These are phyloP conservation scores for Ilex asprella DNA, from an alignment of 257 asterid genomes.

Conservation along the genomic window DNA sequence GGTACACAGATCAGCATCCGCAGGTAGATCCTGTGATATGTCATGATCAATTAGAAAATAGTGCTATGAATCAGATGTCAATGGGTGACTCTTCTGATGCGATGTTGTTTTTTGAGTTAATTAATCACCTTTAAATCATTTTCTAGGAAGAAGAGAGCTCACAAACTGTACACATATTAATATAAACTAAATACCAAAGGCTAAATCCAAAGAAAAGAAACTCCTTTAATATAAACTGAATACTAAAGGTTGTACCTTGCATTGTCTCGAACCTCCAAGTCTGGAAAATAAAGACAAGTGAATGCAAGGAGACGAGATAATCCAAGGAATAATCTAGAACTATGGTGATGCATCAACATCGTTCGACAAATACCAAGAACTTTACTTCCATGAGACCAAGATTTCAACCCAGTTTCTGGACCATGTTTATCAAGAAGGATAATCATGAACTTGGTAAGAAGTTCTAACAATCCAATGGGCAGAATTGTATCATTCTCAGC, in stretches of 20 bases:
- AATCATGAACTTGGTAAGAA: conserved; percentile 56
- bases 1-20: conserved; percentile 86
- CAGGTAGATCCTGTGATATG: conserved; percentile 68
- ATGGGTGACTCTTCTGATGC: too few relatives aligned
- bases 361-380: conserved; percentile 82
- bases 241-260: conserved; percentile 54
- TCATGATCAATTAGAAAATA: conserved; percentile 18
- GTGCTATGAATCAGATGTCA: too few relatives aligned
- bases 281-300: conserved; percentile 77
- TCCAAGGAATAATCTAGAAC: conserved; percentile 72
- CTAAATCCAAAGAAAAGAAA: conserved; percentile 3
- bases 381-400: conserved; percentile 85
- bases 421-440: conserved; percentile 77
- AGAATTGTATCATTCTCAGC: conserved; percentile 65
- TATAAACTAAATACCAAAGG: conserved; percentile 5
- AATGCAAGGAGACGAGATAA: conserved; percentile 68
- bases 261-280: conserved; percentile 89
- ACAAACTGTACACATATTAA: neutral
- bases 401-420: conserved; percentile 72
- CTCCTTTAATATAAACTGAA: neutral
- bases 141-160: conserved; percentile 2
- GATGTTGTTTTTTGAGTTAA: neutral
- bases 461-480: conserved; percentile 63
- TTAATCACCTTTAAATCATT: conserved; percentile 12
- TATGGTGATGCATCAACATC: conserved; percentile 69